Conservation (phyloP, 768 basidiomycete genomes). For the Suillus paluster region DNA sequence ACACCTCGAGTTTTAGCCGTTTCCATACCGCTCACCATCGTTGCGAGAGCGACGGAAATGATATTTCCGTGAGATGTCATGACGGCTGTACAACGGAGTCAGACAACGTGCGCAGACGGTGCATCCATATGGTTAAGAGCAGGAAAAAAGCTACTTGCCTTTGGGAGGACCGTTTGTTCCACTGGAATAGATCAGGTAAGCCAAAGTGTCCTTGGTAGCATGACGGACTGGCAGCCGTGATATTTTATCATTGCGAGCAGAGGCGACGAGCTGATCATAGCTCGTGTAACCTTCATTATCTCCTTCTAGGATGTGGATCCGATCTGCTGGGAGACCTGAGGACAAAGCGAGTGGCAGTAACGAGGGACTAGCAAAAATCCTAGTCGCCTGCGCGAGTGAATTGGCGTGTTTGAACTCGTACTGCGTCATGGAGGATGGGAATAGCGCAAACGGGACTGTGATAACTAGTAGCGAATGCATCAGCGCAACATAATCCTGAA, state of each 20-base stretch:
- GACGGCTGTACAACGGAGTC: no score
- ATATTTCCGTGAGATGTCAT: no score
- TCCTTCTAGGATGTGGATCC: slow-evolving; percentile 57
- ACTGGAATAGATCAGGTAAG: slow-evolving; percentile 76
- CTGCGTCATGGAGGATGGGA: slow-evolving; percentile 57
- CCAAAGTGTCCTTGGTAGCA: slow-evolving; percentile 57
- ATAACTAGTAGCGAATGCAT: slow-evolving; percentile 25
- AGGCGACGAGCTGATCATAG: slow-evolving; percentile 37
- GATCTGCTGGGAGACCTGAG: slow-evolving; percentile 41
- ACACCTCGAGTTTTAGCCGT: no score
- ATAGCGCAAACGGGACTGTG: slow-evolving; percentile 55
- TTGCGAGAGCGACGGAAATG: no score
- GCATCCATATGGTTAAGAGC: no score
- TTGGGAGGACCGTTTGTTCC: slow-evolving; percentile 51
- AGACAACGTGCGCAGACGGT: no score
- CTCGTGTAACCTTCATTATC: slow-evolving; percentile 36
- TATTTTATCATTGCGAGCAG: slow-evolving; percentile 40
- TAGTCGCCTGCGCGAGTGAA: slow-evolving; percentile 17
- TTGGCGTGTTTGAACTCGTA: slow-evolving; percentile 58
- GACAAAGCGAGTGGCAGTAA: slow-evolving; percentile 47
- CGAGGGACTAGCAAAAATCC: slow-evolving; percentile 26
- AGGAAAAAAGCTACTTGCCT: slow-evolving; percentile 42
- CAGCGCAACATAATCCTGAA: slow-evolving; percentile 59
- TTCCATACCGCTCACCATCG: no score
- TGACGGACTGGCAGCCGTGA: slow-evolving; percentile 47